Conservation (phyloP, 306 rosid genomes). For the Carpinus viminea region DNA sequence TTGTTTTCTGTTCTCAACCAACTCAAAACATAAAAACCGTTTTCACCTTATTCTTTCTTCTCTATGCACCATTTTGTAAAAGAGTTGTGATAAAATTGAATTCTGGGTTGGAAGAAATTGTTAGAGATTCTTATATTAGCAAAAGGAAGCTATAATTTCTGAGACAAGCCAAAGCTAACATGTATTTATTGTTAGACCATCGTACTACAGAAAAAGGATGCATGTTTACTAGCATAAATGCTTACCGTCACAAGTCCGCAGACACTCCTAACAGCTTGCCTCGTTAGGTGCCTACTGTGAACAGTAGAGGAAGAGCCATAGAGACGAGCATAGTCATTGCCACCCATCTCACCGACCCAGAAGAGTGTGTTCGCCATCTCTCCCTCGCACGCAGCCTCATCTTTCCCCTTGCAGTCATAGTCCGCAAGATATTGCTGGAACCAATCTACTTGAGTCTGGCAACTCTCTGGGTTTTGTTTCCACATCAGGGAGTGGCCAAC, state of each 20-base stretch:
- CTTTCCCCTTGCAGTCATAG: neutral
- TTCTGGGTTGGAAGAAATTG: neutral
- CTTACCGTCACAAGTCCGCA: constrained; percentile 5
- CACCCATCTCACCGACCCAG: constrained; percentile 33
- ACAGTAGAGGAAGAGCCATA: constrained; percentile 11
- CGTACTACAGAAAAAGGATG: neutral
- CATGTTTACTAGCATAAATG: neutral
- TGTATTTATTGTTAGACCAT: neutral
- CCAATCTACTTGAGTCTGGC: constrained; percentile 21
- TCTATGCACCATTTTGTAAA: neutral
- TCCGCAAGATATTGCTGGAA: constrained; percentile 6
- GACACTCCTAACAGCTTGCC: constrained; percentile 8
- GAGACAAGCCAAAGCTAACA: neutral
- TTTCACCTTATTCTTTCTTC: too few relatives aligned
- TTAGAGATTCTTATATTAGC: too few relatives aligned
- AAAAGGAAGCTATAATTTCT: too few relatives aligned
- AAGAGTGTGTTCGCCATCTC: constrained; percentile 13
- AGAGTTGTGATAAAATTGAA: too few relatives aligned
- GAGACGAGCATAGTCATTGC: constrained; percentile 28
- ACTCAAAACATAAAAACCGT: too few relatives aligned
- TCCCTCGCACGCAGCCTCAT: neutral
- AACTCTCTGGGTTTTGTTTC: constrained; percentile 12
- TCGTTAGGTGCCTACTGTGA: neutral
- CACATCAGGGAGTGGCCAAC: constrained; percentile 10
- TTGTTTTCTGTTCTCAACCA: too few relatives aligned